Percentiles rank a stretch among this genome's conserved stretches.
These are phyloP conservation scores for Falciphora oryzae DNA, from an alignment of 2,329 filamentous ascomycete genomes.

Conservation along the genomic window DNA sequence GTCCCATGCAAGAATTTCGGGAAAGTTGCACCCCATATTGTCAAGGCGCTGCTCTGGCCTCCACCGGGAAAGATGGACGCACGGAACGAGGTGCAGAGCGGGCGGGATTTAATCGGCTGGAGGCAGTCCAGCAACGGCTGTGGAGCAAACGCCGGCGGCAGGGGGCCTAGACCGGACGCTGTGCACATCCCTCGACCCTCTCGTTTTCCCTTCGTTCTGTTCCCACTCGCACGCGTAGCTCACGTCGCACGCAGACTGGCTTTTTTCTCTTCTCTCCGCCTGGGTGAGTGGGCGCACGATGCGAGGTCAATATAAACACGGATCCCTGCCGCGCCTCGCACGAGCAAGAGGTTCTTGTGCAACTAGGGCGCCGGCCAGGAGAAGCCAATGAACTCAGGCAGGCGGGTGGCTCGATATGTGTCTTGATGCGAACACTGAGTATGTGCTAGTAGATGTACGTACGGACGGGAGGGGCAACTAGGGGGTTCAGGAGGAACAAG, in stretches of 20 bases:
- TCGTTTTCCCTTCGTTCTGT: background rate
- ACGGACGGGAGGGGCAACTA: too few relatives aligned
- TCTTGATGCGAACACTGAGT: background rate
- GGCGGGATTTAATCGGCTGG: constrained; percentile 1
- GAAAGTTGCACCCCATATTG: constrained; percentile 39
- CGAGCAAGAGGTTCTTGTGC: background rate
- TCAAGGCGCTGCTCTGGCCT: background rate
- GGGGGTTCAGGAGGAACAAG: too few relatives aligned
- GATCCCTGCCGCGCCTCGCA: constrained; percentile 5
- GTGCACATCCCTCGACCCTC: background rate
- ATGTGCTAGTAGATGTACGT: too few relatives aligned
- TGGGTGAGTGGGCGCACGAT: background rate
- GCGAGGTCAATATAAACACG: constrained; percentile 10
- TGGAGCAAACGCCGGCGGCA: background rate
- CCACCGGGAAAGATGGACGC: background rate
- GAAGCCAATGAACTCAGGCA: background rate
- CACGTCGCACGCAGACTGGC: background rate
- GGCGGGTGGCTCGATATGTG: background rate
- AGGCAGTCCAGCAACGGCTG: background rate
- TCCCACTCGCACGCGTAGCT: background rate
- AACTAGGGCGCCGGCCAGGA: background rate
- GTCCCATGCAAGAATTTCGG: constrained; percentile 50
- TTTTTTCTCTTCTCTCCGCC: background rate
- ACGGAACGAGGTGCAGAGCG: background rate
- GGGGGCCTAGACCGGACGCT: background rate